Evolutionary conservation across 1,284 basidiomycete species (phyloP).

Genomic region (Trametes pubescens): DNA sequence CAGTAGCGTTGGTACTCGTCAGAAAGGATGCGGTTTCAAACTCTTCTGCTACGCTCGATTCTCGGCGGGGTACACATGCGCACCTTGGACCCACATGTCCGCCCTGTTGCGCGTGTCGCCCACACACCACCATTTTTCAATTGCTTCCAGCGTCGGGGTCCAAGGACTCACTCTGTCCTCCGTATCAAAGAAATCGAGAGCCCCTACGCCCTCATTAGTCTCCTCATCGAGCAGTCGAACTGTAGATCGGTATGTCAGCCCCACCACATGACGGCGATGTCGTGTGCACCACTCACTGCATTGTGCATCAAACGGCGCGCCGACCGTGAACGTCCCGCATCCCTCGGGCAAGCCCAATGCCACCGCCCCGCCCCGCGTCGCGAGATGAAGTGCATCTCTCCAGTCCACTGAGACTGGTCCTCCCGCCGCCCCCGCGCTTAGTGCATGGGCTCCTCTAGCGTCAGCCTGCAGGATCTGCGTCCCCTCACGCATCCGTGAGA

Average conservation of each 20-base stretch:
- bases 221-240: slow-evolving; percentile 58
- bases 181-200: slow-evolving; percentile 70
- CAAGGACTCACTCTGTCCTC: slow-evolving; percentile 41
- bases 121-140: slow-evolving; percentile 91
- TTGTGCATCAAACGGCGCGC: slow-evolving; percentile 85
- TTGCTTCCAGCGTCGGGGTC: slow-evolving; percentile 57
- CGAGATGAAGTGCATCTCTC: slow-evolving; percentile 82
- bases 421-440: slow-evolving; percentile 12
- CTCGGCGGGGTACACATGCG: slow-evolving; percentile 9
- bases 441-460: slow-evolving; percentile 8
- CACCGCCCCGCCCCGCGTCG: slow-evolving; percentile 77
- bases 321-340: slow-evolving; percentile 67
- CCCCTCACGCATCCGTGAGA: slow-evolving; percentile 78
- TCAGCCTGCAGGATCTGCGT: slow-evolving; percentile 44
- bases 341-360: slow-evolving; percentile 63
- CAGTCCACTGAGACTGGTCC: slow-evolving; percentile 51
- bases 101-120: slow-evolving; percentile 74
- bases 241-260: slow-evolving; percentile 35
- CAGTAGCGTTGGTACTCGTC: background rate
- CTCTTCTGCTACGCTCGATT: background rate
- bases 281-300: slow-evolving; percentile 59
- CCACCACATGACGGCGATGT: background rate
- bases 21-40: background rate
- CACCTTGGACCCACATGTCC: slow-evolving; percentile 80
- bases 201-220: slow-evolving; percentile 57